Percentiles rank a stretch among this genome's conserved stretches.
These are phyloP conservation scores for Ascochyta clinopodiicola DNA, from an alignment of 2,329 filamentous ascomycete species.

Conservation along the genomic window DNA sequence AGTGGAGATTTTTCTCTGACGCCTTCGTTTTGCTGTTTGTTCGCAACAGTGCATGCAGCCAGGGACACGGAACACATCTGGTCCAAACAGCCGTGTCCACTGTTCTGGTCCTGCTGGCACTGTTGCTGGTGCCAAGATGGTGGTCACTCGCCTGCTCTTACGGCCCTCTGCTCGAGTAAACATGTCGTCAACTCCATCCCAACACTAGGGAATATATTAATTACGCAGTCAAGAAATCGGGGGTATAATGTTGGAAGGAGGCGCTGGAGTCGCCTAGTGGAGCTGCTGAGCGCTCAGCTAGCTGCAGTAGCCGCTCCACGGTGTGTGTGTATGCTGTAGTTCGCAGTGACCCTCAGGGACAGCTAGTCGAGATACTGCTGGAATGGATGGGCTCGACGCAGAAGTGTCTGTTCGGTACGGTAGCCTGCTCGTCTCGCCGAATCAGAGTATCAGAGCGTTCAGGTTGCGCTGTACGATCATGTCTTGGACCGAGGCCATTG, in stretches of 20 bases:
- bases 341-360: neutral
- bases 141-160: conserved; percentile 15
- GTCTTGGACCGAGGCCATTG: conserved; percentile 60
- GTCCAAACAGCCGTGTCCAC: neutral
- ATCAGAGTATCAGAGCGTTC: conserved; percentile 55
- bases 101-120: neutral
- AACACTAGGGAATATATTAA: conserved; percentile 29
- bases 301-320: neutral
- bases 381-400: neutral
- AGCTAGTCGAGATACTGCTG: neutral
- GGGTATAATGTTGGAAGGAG: conserved; percentile 38
- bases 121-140: neutral
- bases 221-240: conserved; percentile 26
- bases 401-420: neutral
- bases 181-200: conserved; percentile 33
- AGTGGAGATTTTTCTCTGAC: conserved; percentile 4
- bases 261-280: conserved; percentile 6
- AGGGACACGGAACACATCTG: neutral
- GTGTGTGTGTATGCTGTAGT: neutral
- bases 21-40: conserved; percentile 11
- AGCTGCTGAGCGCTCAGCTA: neutral
- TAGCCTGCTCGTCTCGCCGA: neutral
- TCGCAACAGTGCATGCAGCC: conserved; percentile 12
- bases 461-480: conserved; percentile 62
- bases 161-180: conserved; percentile 6